A percentile compares a stretch with the other conserved stretches of the same genome.
Evolutionary conservation across 2,329 filamentous ascomycete genomes (phyloP).

Genomic region (Hirsutella thompsonii): DNA sequence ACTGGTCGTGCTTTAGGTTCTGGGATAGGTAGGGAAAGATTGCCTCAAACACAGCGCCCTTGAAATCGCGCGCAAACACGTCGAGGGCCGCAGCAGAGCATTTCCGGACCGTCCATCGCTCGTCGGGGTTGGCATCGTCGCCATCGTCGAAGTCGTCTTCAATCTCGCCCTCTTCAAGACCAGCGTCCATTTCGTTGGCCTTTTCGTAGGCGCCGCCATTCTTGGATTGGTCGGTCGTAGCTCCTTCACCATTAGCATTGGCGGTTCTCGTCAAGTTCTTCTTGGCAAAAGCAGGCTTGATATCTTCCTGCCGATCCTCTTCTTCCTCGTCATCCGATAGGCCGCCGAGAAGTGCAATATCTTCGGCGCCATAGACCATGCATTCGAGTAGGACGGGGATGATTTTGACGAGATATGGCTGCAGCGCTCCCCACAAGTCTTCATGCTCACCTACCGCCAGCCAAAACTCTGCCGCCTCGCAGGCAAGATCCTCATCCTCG

Average conservation of each 20-base stretch:
- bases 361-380: slow-evolving; percentile 95
- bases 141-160: slow-evolving; percentile 60
- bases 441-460: slow-evolving; percentile 83
- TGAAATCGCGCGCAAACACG: slow-evolving; percentile 84
- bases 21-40: slow-evolving; percentile 87
- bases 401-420: slow-evolving; percentile 69
- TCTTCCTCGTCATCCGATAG: slow-evolving; percentile 83
- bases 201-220: slow-evolving; percentile 43
- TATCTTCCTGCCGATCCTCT: slow-evolving; percentile 81
- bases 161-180: slow-evolving; percentile 80
- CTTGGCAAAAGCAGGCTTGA: slow-evolving; percentile 85
- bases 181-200: slow-evolving; percentile 50
- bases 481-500: slow-evolving; percentile 77
- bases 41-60: slow-evolving; percentile 74
- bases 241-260: slow-evolving; percentile 39
- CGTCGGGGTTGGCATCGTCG: slow-evolving; percentile 73
- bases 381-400: slow-evolving; percentile 83
- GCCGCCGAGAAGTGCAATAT: slow-evolving; percentile 72
- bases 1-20: slow-evolving; percentile 78
- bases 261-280: slow-evolving; percentile 44
- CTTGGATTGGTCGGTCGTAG: slow-evolving; percentile 32
- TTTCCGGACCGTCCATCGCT: slow-evolving; percentile 90
- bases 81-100: slow-evolving; percentile 93
- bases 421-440: slow-evolving; percentile 61
- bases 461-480: slow-evolving; percentile 97